Conservation (phyloP, 2,329 filamentous ascomycete genomes). For the Cladosporium sp. region DNA sequence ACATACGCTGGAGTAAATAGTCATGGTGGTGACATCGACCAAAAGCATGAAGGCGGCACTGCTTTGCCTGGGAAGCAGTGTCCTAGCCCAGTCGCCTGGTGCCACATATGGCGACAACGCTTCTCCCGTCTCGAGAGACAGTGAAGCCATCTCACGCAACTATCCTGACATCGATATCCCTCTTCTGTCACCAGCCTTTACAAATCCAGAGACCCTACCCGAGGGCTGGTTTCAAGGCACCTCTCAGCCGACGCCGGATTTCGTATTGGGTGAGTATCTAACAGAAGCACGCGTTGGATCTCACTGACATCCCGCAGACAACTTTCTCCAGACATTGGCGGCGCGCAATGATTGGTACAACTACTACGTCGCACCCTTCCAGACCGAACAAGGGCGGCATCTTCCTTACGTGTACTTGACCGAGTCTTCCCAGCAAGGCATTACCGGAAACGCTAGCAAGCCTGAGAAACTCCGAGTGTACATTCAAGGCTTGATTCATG, state of each 20-base stretch:
- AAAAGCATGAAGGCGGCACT: not conserved
- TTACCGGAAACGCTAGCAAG: not conserved
- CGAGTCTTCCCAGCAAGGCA: constrained; percentile 9
- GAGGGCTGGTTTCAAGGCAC: constrained; percentile 30
- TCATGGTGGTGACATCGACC: not conserved
- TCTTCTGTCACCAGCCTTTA: constrained; percentile 31
- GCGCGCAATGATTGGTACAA: constrained; percentile 19
- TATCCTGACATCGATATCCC: constrained; percentile 33
- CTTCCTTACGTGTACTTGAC: constrained; percentile 16
- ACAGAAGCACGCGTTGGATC: not conserved
- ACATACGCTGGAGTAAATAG: not conserved
- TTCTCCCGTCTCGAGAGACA: constrained; percentile 1
- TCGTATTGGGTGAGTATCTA: constrained; percentile 15
- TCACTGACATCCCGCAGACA: constrained; percentile 14
- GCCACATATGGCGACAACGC: constrained; percentile 8
- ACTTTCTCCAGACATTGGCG: constrained; percentile 16
- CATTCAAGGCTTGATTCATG: constrained; percentile 36
- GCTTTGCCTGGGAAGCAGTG: constrained; percentile 9
- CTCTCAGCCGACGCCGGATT: constrained; percentile 30
- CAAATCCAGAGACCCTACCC: constrained; percentile 26
- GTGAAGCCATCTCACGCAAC: constrained; percentile 24
- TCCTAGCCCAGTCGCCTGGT: constrained; percentile 3
- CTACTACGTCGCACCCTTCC: constrained; percentile 17
- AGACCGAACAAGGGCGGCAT: constrained; percentile 18
- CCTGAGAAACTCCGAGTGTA: constrained; percentile 32